phyloP scores from a whole-genome alignment of 495 filamentous ascomycete species.

The Xylaria grammica region DNA sequence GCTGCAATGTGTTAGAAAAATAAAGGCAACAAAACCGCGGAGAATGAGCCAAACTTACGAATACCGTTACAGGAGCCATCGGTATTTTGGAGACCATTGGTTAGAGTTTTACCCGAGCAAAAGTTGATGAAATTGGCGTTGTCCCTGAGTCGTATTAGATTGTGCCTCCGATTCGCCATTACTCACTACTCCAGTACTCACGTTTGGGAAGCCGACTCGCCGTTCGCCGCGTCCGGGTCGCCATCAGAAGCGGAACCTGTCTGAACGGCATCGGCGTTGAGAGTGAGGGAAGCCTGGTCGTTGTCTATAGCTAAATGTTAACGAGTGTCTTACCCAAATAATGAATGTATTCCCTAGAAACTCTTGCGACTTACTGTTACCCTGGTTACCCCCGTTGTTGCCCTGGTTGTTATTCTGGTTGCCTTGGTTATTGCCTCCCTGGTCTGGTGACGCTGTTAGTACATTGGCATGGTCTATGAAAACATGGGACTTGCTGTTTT shows the following conservation, averaged over 20 bases:
- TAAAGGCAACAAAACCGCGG: background rate
- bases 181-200: slow-evolving; percentile 42
- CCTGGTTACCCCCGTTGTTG: background rate
- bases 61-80: slow-evolving; percentile 75
- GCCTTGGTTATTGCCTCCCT: slow-evolving; percentile 22
- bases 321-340: background rate
- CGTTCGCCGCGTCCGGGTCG: slow-evolving; percentile 43
- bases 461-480: background rate
- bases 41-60: slow-evolving; percentile 53
- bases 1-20: slow-evolving; percentile 43
- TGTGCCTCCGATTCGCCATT: background rate
- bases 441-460: slow-evolving; percentile 17
- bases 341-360: background rate
- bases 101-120: slow-evolving; percentile 68
- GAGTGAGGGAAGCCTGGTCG: slow-evolving; percentile 30
- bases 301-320: slow-evolving; percentile 3
- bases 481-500: slow-evolving; percentile 15
- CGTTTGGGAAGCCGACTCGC: slow-evolving; percentile 62
- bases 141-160: slow-evolving; percentile 43
- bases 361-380: slow-evolving; percentile 6
- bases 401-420: slow-evolving; percentile 27
- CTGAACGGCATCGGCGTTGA: slow-evolving; percentile 55
- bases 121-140: slow-evolving; percentile 72
- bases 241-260: slow-evolving; percentile 51
- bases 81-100: slow-evolving; percentile 69